A percentile compares a stretch with the other conserved stretches of the same genome.
phyloP scores from a whole-genome alignment of 352 stramenopile genomes.

The Blastocystis hominis region DNA sequence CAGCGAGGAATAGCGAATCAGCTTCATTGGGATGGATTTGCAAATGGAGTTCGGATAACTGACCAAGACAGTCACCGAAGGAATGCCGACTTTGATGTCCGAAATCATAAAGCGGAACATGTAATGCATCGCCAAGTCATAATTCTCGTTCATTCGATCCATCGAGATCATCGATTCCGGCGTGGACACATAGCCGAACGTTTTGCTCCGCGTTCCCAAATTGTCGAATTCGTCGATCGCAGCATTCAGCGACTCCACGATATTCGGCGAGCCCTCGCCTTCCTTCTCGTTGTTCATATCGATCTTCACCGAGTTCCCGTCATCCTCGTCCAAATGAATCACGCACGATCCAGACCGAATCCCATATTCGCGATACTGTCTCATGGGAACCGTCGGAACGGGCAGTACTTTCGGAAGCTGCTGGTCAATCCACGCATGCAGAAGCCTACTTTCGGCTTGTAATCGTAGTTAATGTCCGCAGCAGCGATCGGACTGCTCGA shows the following conservation, averaged over 20 bases:
- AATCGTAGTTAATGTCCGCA: background rate
- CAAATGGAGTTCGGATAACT: background rate
- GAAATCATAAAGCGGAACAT: background rate
- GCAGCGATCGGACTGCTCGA: conserved; percentile 13
- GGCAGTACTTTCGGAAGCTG: background rate
- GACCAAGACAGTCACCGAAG: background rate
- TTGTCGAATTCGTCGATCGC: conserved; percentile 4
- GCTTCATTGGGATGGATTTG: background rate
- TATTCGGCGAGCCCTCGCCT: background rate
- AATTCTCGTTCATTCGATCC: conserved; percentile 49
- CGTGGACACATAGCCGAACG: conserved; percentile 12
- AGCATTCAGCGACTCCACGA: background rate
- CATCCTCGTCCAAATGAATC: background rate
- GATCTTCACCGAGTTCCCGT: background rate
- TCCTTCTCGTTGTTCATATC: background rate
- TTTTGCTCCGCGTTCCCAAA: conserved; percentile 18
- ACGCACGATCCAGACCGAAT: conserved; percentile 1
- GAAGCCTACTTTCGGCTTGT: background rate
- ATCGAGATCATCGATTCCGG: background rate
- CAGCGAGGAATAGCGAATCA: background rate
- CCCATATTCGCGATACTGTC: background rate
- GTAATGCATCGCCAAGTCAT: background rate
- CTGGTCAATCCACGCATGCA: background rate
- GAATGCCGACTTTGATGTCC: background rate
- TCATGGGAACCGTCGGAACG: background rate